These are phyloP conservation scores for Saposhnikovia divaricata DNA, from an alignment of 129 eudicot species.

Conservation along the genomic window DNA sequence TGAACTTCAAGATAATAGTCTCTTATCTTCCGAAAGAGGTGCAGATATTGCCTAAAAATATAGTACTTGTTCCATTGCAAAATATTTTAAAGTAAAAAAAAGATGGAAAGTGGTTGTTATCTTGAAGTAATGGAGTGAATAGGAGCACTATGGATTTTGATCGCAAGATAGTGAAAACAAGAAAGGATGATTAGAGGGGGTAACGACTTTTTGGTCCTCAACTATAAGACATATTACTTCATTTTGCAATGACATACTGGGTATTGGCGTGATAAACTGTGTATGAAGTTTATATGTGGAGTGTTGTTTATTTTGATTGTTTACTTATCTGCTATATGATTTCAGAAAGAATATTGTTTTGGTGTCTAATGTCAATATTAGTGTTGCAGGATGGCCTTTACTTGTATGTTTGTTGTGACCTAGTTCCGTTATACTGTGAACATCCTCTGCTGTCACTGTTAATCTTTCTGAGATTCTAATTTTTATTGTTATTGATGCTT, in stretches of 20 bases:
- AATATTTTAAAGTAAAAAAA: too few relatives aligned
- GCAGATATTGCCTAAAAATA: too few relatives aligned
- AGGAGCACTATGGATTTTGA: neutral
- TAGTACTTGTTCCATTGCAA: too few relatives aligned
- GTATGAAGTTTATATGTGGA: neutral
- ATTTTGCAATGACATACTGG: neutral
- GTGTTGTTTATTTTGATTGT: neutral
- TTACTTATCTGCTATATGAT: neutral
- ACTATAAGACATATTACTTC: neutral
- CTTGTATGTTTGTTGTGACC: neutral
- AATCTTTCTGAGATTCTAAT: neutral
- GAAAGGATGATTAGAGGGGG: neutral
- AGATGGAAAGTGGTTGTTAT: too few relatives aligned
- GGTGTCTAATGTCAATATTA: neutral
- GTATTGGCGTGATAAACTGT: neutral
- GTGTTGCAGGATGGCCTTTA: neutral
- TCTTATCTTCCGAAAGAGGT: too few relatives aligned
- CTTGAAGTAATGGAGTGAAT: too few relatives aligned
- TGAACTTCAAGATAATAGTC: too few relatives aligned
- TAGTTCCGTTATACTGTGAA: neutral
- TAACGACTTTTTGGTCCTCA: neutral
- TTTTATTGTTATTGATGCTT: neutral
- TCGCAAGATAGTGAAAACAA: neutral
- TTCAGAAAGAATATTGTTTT: neutral
- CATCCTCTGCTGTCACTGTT: neutral